Evolutionary conservation across 1,139 yeast species (phyloP).

Genomic region (Blastobotrys buckinghamii): DNA sequence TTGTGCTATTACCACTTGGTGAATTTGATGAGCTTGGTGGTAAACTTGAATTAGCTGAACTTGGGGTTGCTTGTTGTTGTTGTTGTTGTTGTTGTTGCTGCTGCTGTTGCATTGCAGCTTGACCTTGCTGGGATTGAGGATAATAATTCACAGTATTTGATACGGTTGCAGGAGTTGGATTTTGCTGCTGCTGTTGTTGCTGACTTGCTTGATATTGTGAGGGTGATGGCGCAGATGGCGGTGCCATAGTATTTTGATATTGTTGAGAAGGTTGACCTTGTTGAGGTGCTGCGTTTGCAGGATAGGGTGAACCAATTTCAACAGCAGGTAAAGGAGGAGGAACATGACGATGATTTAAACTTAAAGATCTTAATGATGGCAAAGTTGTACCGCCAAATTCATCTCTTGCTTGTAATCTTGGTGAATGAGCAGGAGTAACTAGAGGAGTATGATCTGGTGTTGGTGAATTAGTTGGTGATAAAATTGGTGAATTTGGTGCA

Average conservation of each 20-base stretch:
- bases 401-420: constrained; percentile 39
- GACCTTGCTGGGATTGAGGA: not conserved
- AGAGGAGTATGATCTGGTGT: constrained; percentile 53
- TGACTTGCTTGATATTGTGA: not conserved
- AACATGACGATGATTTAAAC: constrained; percentile 29
- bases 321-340: constrained; percentile 35
- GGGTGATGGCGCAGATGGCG: not conserved
- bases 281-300: no score
- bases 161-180: no score
- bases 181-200: not conserved
- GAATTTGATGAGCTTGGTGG: no score
- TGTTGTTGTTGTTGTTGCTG: constrained; percentile 6
- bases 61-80: constrained; percentile 2
- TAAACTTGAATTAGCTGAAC: not conserved
- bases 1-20: not conserved
- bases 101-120: not conserved
- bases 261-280: not conserved
- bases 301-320: constrained; percentile 27
- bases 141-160: no score
- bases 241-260: not conserved
- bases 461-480: constrained; percentile 37
- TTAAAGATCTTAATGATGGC: constrained; percentile 36
- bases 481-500: constrained; percentile 51
- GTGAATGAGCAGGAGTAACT: constrained; percentile 56
- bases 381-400: constrained; percentile 32